Evolutionary conservation across 805 yeast species (phyloP), one percentile per base, ranked within the genome.

Genomic region (Isabelozyma heimii): DNA sequence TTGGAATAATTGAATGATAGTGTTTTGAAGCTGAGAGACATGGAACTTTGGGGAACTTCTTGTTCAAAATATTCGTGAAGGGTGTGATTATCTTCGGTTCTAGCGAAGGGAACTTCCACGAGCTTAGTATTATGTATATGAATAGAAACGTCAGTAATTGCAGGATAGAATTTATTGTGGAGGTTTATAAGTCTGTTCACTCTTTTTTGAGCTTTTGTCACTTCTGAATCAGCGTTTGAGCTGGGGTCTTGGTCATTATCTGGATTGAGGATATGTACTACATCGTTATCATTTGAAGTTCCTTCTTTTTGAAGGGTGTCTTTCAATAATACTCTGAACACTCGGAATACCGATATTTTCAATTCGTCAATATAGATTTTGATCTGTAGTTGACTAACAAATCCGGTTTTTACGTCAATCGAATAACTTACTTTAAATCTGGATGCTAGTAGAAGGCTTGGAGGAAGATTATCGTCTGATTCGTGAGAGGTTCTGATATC

Each of bases 51-150:
- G 9, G 70, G 69, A 13, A 33, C 45, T 8, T 47, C 44, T 5
- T 48, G 46, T 3, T 52, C 44, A 27, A 70, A 54, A 51, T 61
- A 68, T 8, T 58, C 56, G 4, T 46, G 46, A 20, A 67, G 57
- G 7, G 59, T 42, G 20, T 54, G 57, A 40, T 60, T 60, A 33
- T 57, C 57, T 8, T 50, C 47, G 10, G 64, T 52, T 10, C 67
- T 59, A 1, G 64, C 58, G 45, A 69, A 65, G 1, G 75, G 75
- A 14, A 70, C 59, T 13, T 66, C 70, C 14, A 48, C 41, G 3
- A 70, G 37, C 10, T 48, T 46, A 8, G 59, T 47, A 45, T 66
- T 66, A 47, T 67, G 69, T 9, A 65, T 46, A 40, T 64, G 62
- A 6, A 70, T 17, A 7, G 67, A 58, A 2, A 66, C 42, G 33